Conservation (phyloP, 192 early-diverging fungal species). For the Coemansia sp. region DNA sequence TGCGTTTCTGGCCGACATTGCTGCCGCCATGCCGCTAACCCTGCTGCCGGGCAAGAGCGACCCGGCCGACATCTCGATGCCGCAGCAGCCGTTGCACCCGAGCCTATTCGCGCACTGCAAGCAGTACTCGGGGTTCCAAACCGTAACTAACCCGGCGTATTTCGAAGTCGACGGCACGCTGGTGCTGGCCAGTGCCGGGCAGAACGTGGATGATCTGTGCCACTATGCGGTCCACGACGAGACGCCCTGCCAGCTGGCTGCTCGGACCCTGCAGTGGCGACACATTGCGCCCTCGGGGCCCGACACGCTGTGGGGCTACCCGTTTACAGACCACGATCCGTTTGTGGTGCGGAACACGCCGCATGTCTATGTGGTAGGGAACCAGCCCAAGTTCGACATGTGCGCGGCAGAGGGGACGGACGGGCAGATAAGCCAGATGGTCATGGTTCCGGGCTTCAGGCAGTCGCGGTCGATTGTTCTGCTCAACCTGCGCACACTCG, state of each 20-base stretch:
- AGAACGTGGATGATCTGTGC: conserved; percentile 83
- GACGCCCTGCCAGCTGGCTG: conserved; percentile 68
- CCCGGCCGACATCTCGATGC: conserved; percentile 72
- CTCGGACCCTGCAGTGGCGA: conserved; percentile 70
- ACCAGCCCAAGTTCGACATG: conserved; percentile 68
- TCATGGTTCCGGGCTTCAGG: conserved; percentile 77
- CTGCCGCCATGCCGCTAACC: conserved; percentile 60
- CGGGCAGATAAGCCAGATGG: conserved; percentile 62
- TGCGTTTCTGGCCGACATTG: conserved; percentile 61
- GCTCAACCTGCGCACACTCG: conserved; percentile 74
- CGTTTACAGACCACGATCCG: conserved; percentile 82
- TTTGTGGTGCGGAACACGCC: conserved; percentile 75
- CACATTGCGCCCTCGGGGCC: conserved; percentile 92
- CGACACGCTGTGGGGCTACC: conserved; percentile 94
- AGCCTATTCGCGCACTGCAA: conserved; percentile 66
- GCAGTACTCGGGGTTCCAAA: conserved; percentile 61
- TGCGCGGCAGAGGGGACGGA: conserved; percentile 51
- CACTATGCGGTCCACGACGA: conserved; percentile 59
- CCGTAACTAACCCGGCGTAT: conserved; percentile 80
- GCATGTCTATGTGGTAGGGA: conserved; percentile 88
- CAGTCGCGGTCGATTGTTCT: conserved; percentile 67
- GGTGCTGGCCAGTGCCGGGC: conserved; percentile 80
- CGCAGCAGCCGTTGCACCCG: conserved; percentile 81
- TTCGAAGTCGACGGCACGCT: conserved; percentile 63
- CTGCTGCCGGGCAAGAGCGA: conserved; percentile 82